Conservation (phyloP, 2,329 filamentous ascomycete species). For the Furcasterigmium sp. region DNA sequence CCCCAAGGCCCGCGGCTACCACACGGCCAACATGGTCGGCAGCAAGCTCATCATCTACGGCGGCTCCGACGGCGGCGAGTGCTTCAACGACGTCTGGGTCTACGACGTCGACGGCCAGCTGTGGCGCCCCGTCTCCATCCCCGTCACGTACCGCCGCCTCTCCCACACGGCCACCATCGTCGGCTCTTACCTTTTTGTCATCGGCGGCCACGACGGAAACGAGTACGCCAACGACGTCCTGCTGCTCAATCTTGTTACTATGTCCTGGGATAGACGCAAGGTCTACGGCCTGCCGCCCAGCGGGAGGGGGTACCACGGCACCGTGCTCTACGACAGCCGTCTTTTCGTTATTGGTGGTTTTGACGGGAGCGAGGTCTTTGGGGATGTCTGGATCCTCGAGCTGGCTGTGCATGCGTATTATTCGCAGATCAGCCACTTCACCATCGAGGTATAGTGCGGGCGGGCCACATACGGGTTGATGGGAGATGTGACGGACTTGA, state of each 20-base stretch:
- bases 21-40: slow-evolving; percentile 69
- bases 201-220: slow-evolving; percentile 65
- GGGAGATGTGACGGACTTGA: background rate
- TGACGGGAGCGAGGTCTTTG: slow-evolving; percentile 63
- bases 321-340: slow-evolving; percentile 60
- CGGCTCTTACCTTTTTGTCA: slow-evolving; percentile 64
- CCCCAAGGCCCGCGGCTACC: slow-evolving; percentile 63
- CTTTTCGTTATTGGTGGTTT: slow-evolving; percentile 62
- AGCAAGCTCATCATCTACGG: slow-evolving; percentile 68
- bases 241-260: slow-evolving; percentile 64
- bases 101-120: slow-evolving; percentile 60
- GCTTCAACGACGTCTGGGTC: slow-evolving; percentile 69
- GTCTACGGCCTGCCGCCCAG: slow-evolving; percentile 60
- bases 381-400: slow-evolving; percentile 62
- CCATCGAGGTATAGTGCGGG: slow-evolving; percentile 54
- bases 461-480: no score
- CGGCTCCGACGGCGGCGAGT: slow-evolving; percentile 65
- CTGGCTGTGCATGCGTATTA: slow-evolving; percentile 67
- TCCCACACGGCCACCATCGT: slow-evolving; percentile 66
- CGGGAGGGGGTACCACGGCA: slow-evolving; percentile 62
- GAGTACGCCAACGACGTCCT: slow-evolving; percentile 67
- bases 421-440: slow-evolving; percentile 69
- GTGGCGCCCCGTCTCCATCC: slow-evolving; percentile 56
- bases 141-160: slow-evolving; percentile 57
- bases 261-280: slow-evolving; percentile 65